These are phyloP conservation scores for Albatrellus sp. DNA, from an alignment of 1,284 basidiomycete genomes.

Conservation along the genomic window DNA sequence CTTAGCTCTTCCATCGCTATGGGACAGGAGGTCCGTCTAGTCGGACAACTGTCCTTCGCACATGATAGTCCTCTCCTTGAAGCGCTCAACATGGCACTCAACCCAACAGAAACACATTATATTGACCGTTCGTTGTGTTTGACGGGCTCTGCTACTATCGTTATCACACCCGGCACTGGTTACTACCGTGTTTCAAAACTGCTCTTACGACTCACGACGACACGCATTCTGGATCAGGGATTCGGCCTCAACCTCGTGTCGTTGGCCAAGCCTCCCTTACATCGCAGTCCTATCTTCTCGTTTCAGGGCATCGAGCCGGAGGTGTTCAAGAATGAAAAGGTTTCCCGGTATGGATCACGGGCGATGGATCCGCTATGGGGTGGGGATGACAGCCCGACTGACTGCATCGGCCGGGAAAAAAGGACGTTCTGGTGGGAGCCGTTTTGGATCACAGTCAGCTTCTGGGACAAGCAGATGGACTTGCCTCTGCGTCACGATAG, in stretches of 20 bases:
- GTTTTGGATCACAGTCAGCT: constrained; percentile 71
- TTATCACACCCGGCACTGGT: constrained; percentile 91
- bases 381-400: constrained; percentile 38
- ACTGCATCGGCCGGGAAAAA: constrained; percentile 26
- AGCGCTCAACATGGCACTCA: constrained; percentile 86
- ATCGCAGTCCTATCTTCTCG: constrained; percentile 83
- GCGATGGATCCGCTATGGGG: constrained; percentile 74
- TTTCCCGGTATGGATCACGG: constrained; percentile 34
- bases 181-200: constrained; percentile 90
- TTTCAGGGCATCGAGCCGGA: constrained; percentile 51
- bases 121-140: constrained; percentile 90
- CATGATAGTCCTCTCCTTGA: constrained; percentile 94
- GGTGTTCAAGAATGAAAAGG: constrained; percentile 25
- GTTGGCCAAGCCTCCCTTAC: constrained; percentile 86
- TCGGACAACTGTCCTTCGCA: constrained; percentile 74
- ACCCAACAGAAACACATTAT: constrained; percentile 91
- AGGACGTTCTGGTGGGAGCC: constrained; percentile 77
- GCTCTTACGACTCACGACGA: constrained; percentile 85
- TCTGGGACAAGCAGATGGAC: constrained; percentile 81
- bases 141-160: constrained; percentile 78
- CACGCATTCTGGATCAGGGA: constrained; percentile 92
- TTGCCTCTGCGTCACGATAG: constrained; percentile 79
- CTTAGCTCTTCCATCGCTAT: constrained; percentile 25
- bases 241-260: constrained; percentile 85
- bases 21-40: constrained; percentile 43